Percentiles rank a stretch among this genome's conserved stretches.
Conservation (phyloP, 768 basidiomycete species). For the Collybia mongolica region DNA sequence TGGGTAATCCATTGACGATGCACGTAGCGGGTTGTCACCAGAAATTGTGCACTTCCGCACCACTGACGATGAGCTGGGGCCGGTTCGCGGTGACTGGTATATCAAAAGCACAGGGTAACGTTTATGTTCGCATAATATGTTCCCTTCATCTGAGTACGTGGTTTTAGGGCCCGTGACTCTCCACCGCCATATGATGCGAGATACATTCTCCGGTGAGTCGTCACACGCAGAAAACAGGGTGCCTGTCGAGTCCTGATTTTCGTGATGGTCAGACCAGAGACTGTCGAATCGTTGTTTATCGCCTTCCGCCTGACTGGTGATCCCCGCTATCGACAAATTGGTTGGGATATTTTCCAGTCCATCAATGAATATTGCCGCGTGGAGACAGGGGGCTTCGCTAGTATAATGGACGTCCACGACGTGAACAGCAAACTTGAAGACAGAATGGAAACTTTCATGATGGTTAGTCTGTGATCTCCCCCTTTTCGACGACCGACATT, state of each 20-base stretch:
- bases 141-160: constrained; percentile 18
- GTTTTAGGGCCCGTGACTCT: constrained; percentile 13
- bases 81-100: constrained; percentile 71
- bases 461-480: constrained; percentile 47
- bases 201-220: constrained; percentile 77
- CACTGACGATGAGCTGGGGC: constrained; percentile 44
- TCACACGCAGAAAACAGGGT: not conserved
- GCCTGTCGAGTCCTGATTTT: not conserved
- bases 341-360: constrained; percentile 89
- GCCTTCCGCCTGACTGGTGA: constrained; percentile 90
- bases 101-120: constrained; percentile 74
- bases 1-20: not conserved
- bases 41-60: constrained; percentile 87
- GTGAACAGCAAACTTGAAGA: constrained; percentile 70
- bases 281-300: constrained; percentile 89
- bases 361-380: constrained; percentile 83
- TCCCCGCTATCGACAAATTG: constrained; percentile 73
- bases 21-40: constrained; percentile 71
- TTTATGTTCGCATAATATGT: not conserved
- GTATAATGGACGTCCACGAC: constrained; percentile 81
- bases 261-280: constrained; percentile 67
- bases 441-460: constrained; percentile 94
- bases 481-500: not conserved
- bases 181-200: constrained; percentile 77
- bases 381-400: constrained; percentile 80